A percentile compares a stretch with the other conserved stretches of the same genome.
Conservation (phyloP, 2,329 filamentous ascomycete genomes). For the Alternaria sp. region DNA sequence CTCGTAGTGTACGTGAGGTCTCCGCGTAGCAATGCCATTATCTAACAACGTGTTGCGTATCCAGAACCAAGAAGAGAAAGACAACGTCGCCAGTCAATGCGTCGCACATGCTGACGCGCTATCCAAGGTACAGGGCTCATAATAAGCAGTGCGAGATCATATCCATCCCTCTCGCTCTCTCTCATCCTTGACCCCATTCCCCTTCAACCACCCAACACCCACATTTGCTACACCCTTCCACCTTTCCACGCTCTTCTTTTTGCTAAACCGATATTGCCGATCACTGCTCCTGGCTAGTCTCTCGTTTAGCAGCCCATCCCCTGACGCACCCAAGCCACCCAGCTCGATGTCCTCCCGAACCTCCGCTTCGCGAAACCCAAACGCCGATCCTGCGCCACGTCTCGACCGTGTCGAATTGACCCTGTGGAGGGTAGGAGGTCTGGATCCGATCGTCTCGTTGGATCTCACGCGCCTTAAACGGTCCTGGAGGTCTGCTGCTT, state of each 20-base stretch:
- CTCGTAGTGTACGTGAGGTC: not conserved
- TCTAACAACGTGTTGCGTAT: not conserved
- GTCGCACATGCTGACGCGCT: not conserved
- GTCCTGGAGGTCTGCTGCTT: slow-evolving; percentile 41
- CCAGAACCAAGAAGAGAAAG: not conserved
- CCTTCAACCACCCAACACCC: slow-evolving; percentile 49
- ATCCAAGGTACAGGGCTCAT: not conserved
- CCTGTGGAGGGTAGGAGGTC: slow-evolving; percentile 24
- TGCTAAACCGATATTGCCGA: slow-evolving; percentile 44
- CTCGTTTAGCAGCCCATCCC: slow-evolving; percentile 41
- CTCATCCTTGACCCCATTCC: slow-evolving; percentile 38
- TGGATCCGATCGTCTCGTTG: slow-evolving; percentile 42
- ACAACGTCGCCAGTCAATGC: not conserved
- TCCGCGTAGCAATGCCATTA: not conserved
- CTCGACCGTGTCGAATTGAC: slow-evolving; percentile 35
- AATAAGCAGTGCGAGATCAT: slow-evolving; percentile 14
- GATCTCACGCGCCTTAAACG: slow-evolving; percentile 43
- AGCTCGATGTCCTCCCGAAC: slow-evolving; percentile 50
- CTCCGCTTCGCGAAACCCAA: slow-evolving; percentile 51
- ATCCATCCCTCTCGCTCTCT: slow-evolving; percentile 40
- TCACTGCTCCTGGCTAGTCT: slow-evolving; percentile 44
- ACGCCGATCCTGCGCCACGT: slow-evolving; percentile 33
- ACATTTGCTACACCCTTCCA: slow-evolving; percentile 48
- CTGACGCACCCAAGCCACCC: slow-evolving; percentile 33
- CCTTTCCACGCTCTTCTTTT: slow-evolving; percentile 45